Evolutionary conservation across 805 yeast species (phyloP), one percentile per base, ranked within the genome.

Genomic region (Teunomyces gatunensis): DNA sequence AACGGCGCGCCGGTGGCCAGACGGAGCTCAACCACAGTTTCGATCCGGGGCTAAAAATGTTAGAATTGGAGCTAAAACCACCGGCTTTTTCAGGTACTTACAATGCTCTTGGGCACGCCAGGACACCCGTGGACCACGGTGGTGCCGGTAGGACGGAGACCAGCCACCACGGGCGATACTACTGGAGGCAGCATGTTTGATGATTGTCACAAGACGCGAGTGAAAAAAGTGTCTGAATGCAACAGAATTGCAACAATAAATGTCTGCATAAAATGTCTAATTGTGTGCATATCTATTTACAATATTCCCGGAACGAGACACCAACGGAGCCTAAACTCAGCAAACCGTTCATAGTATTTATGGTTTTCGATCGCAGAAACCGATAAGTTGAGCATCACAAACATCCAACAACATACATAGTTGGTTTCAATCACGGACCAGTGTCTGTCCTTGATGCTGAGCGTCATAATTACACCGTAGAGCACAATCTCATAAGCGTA

Each of bases 61-160:
- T 53, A 54, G 60, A 50, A 51, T 25, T 9, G 11, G 27, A 9
- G 7, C 27, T 4, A 3, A 25, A 25, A 25, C 7, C 4, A 9
- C 11, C 27, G 27, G 2, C 3, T 25, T 25, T 25, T 25, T 25
- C n/a, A 25, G 12, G 25, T 23, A 63, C 68, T 33, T 60, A 62
- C 69, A 25, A 72, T 58, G 39, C 77, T 81, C 44, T 81, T 74
- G 1, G 84, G 80, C 1, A 84, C 80, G 0, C 89, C 89, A 0
- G 89, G 88, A 62, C 86, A 81, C 2, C 89, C 89, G 43, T 75
- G 66, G 1, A 84, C 80, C 0, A 80, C 65, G n/a, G 80, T 71
- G 25, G 71, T 68, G 41, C 77, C 78, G 33, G 81, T 73, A 3
- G 85, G 79, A 45, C 77, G 78, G 42, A 83, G 55, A 51, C 65